Base-by-base conservation (phyloP, 2,329 filamentous ascomycete genomes). In the Aspergillus latus region DNA sequence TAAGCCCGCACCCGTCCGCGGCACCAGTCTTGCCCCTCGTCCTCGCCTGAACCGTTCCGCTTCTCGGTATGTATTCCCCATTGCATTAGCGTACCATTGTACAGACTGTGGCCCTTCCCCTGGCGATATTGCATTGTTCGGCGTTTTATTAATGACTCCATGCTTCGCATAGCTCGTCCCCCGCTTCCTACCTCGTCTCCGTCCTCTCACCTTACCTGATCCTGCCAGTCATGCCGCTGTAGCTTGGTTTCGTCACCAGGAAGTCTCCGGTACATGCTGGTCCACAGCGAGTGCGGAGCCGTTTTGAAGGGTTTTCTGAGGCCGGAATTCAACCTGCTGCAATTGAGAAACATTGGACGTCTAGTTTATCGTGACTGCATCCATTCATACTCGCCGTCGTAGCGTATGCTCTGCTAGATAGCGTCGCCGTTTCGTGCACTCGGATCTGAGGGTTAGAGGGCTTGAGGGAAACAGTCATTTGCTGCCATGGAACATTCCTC, bases 401-500 rank as follows among this genome's bases (percentile, higher is more conserved):
- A 64, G 60, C 60, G 49, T 57, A 64, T 64, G 57, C 57, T 29
- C 59, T 52, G 54, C 43, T 60, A 62, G 56, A 63, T 59, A 60
- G 59, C 34, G 32, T 40, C 50, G 45, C 52, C 56, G 57, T 59
- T 56, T 49, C 52, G 53, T 42, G 53, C 40, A 48, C 7, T 49
- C 52, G 40, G 21, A 30, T 30, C 42, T 32, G 34, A n/a, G 13
- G 34, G 30, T 30, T 34, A 13, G 30, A 42, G 47, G 13, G 29
- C 48, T 40, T 36, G 21, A 53, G 44, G 50, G 34, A 45, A 39
- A 52, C 21, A 21, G 32, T 52, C 46, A 66, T 59, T 53, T 51
- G 49, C 51, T 34, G 58, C 49, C 69, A 97, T 97, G 91, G 92
- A 96, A 77, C 88, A 89, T 63, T 97, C 93, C 44, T 97, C 94